These are phyloP conservation scores for Linaria vulgaris DNA, from an alignment of 257 asterid species.

Conservation along the genomic window DNA sequence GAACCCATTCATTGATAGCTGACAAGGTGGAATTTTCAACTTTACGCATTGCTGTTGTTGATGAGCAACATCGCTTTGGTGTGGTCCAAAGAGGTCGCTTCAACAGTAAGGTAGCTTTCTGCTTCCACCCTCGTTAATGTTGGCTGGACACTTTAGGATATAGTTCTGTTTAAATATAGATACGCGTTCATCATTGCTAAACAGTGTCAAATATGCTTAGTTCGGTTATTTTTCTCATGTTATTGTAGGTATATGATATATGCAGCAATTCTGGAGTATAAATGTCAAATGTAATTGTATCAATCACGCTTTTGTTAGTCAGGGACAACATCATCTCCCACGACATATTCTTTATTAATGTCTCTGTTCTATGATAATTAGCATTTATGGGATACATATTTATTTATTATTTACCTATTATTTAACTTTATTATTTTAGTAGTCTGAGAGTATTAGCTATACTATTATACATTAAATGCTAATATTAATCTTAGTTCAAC, in stretches of 20 bases:
- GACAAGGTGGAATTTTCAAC: slow-evolving; percentile 84
- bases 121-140: slow-evolving; percentile 20
- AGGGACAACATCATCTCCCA: slow-evolving; percentile 4
- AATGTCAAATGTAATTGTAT: not conserved
- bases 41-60: slow-evolving; percentile 84
- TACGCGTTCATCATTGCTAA: not conserved
- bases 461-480: too few relatives aligned
- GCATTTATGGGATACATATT: not conserved
- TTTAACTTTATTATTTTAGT: not conserved
- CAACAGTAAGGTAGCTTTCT: slow-evolving; percentile 79
- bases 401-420: not conserved
- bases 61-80: slow-evolving; percentile 98
- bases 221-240: slow-evolving; percentile 14
- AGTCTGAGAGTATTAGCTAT: too few relatives aligned
- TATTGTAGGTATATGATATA: not conserved
- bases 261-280: not conserved
- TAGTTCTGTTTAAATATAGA: slow-evolving; percentile 1
- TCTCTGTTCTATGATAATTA: not conserved
- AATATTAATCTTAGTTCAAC: too few relatives aligned
- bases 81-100: slow-evolving; percentile 95
- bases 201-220: not conserved
- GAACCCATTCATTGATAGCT: slow-evolving; percentile 88
- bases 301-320: not conserved
- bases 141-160: slow-evolving; percentile 15
- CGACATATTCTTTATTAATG: not conserved